Conservation (phyloP, 148 eudicot genomes). For the Nepenthes gracilis region DNA sequence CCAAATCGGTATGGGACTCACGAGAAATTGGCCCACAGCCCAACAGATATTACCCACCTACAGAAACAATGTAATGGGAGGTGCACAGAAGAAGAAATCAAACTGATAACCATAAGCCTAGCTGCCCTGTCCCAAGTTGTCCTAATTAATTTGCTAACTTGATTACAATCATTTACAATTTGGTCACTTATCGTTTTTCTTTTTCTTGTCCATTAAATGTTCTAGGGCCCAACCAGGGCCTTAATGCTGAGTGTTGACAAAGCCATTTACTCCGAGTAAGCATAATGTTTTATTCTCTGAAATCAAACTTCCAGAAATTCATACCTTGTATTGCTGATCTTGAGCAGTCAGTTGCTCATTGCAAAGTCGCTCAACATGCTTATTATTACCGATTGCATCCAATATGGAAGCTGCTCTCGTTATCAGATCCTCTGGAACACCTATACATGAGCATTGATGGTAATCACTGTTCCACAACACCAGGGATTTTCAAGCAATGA, state of each 20-base stretch:
- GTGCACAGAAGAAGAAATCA: too few relatives aligned
- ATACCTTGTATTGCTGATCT: slow-evolving; percentile 80
- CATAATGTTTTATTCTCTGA: not conserved
- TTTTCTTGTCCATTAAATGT: too few relatives aligned
- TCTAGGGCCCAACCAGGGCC: too few relatives aligned
- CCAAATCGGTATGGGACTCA: too few relatives aligned
- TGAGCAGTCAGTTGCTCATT: slow-evolving; percentile 43
- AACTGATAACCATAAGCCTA: too few relatives aligned
- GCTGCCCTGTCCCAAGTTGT: too few relatives aligned
- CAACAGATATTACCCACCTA: too few relatives aligned
- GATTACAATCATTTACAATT: too few relatives aligned
- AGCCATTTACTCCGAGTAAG: not conserved
- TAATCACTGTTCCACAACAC: not conserved
- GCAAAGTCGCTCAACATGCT: slow-evolving; percentile 42
- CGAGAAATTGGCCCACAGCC: too few relatives aligned
- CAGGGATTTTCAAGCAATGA: not conserved
- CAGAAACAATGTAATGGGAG: too few relatives aligned
- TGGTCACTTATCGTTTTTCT: too few relatives aligned
- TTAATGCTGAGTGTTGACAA: not conserved
- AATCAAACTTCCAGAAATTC: slow-evolving; percentile 1
- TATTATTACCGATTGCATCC: slow-evolving; percentile 32
- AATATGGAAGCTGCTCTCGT: slow-evolving; percentile 59
- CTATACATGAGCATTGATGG: slow-evolving; percentile 17
- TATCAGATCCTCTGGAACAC: slow-evolving; percentile 67
- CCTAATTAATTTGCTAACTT: too few relatives aligned